phyloP scores from a whole-genome alignment of 495 filamentous ascomycete species.

The Pyrenula aspistea region DNA sequence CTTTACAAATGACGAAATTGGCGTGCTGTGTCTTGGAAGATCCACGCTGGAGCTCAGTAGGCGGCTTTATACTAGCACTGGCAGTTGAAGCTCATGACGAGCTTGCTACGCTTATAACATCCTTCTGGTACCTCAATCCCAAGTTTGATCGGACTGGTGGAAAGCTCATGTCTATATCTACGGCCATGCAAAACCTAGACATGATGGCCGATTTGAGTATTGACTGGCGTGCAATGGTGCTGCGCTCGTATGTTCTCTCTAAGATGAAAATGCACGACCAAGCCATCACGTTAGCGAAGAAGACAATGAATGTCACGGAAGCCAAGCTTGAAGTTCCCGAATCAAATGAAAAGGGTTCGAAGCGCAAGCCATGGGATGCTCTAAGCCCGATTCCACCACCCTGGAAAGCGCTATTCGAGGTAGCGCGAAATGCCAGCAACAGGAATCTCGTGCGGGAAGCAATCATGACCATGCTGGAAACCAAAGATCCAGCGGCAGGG shows the following conservation, averaged over 20 bases:
- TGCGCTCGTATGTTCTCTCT: neutral
- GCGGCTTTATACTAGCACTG: neutral
- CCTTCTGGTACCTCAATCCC: neutral
- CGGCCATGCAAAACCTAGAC: neutral
- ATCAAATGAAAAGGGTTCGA: neutral
- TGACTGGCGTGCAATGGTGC: neutral
- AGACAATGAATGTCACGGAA: neutral
- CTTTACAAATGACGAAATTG: neutral
- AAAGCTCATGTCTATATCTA: neutral
- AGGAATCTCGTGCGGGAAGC: neutral
- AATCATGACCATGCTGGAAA: neutral
- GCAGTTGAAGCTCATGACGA: neutral
- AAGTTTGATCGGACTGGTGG: neutral
- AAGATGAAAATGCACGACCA: neutral
- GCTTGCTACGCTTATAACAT: neutral
- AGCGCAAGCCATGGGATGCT: neutral
- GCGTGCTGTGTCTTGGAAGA: neutral
- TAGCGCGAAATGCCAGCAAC: neutral
- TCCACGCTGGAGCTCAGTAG: neutral
- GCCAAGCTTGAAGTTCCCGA: neutral
- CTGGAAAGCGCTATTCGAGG: neutral
- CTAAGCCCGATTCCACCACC: neutral
- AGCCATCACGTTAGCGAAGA: neutral
- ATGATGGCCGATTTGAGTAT: neutral
- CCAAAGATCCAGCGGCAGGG: neutral